Evolutionary conservation across 441 rosid genomes (phyloP), one percentile per base, ranked within the genome.

Genomic region (Pelargonium fulgidum): DNA sequence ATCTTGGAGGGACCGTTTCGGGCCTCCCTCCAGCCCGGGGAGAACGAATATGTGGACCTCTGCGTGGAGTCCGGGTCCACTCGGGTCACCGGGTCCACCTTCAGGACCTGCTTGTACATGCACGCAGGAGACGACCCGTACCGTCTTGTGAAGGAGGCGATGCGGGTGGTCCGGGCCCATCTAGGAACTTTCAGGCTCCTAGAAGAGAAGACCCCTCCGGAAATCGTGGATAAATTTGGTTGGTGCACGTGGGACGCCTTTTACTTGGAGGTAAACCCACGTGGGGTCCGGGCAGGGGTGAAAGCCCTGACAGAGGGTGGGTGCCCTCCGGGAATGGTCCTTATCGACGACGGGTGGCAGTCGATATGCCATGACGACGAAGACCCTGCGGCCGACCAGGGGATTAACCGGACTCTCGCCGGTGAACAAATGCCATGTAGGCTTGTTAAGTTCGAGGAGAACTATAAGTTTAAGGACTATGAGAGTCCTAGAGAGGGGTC

Each of bases 171-270:
- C 6, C 24, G 72, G 42, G 52, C 58, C 56, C 80, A 67, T 64
- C 1, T 70, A 8, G 77, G 75, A 8, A 69, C 74, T 4, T 77
- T 77, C 41, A 77, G 45, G 77, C 77, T 77, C 8, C 74, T 73
- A 0, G 77, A 77, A 22, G 77, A 73, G 69, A 70, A 77, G 36
- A 8, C 33, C 13, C 72, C 71, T 9, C 70, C 77, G 9, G 67
- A 52, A 1, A 73, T 77, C 14, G 63, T 73, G 33, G 77, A 77
- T 7, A 77, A 77, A 16, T 77, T 77, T 54, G 80, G 77, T 11
- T 73, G 77, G 77, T 77, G 80, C 62, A 73, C 80, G 14, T 77
- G 80, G 80, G 77, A 73, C 41, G 77, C 77, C 13, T 77, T 77
- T 73, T 77, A 73, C 66, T 68, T 70, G 0, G 26, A 20, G 13